Conservation (phyloP, 2,329 filamentous ascomycete genomes). For the Camptophora hylomeconis region DNA sequence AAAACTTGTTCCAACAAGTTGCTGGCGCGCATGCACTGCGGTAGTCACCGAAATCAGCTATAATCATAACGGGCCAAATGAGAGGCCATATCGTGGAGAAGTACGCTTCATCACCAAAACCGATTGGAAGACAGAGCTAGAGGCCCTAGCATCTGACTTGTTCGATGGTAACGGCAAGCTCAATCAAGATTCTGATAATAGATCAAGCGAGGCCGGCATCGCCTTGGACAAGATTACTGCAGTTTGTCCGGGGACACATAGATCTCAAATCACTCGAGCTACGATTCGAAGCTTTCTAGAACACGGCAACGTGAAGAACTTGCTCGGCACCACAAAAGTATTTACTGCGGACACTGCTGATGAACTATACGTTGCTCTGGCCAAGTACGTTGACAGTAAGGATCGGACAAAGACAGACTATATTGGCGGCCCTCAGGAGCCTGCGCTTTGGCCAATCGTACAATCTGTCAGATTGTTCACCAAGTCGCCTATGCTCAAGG, state of each 20-base stretch:
- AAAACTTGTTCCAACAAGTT: slow-evolving; percentile 41
- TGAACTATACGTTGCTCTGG: slow-evolving; percentile 34
- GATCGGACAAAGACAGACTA: slow-evolving; percentile 24
- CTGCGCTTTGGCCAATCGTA: slow-evolving; percentile 30
- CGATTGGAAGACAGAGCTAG: slow-evolving; percentile 43
- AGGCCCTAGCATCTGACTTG: slow-evolving; percentile 36
- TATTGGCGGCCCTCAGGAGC: slow-evolving; percentile 21
- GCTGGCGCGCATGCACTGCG: slow-evolving; percentile 50
- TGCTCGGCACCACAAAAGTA: slow-evolving; percentile 35
- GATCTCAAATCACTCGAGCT: slow-evolving; percentile 27
- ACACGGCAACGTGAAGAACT: slow-evolving; percentile 23
- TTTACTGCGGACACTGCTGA: slow-evolving; percentile 26
- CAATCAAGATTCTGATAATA: slow-evolving; percentile 24
- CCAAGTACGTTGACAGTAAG: slow-evolving; percentile 43
- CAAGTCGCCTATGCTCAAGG: slow-evolving; percentile 37
- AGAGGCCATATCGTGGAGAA: slow-evolving; percentile 42
- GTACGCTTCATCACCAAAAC: slow-evolving; percentile 42
- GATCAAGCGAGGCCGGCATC: slow-evolving; percentile 32
- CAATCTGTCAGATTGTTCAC: slow-evolving; percentile 34
- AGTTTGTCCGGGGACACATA: slow-evolving; percentile 26
- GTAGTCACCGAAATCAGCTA: slow-evolving; percentile 48
- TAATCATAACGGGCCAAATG: slow-evolving; percentile 33
- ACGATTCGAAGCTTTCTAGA: slow-evolving; percentile 30
- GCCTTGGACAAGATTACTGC: slow-evolving; percentile 30
- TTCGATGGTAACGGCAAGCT: slow-evolving; percentile 27